Evolutionary conservation across 108 stramenopile genomes (phyloP).

Genomic region (Bacterosira constricta): DNA sequence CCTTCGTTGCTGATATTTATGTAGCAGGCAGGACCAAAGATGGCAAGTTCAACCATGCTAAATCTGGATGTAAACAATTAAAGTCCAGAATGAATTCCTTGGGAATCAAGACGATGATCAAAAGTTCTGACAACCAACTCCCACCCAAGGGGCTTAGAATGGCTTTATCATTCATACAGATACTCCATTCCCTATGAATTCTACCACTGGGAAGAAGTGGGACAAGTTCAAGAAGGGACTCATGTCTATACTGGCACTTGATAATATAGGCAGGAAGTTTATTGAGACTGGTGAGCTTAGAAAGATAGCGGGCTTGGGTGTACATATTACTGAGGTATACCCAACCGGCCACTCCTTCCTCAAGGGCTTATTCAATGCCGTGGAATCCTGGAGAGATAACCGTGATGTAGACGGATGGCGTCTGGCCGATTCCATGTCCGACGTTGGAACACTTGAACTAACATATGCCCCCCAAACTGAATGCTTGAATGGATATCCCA

Average conservation of each 20-base stretch:
- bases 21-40: too few species aligned
- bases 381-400: too few species aligned
- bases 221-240: too few species aligned
- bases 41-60: neutral
- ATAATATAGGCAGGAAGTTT: too few species aligned
- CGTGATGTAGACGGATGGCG: constrained; percentile 14
- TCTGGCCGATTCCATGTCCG: neutral
- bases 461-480: neutral
- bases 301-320: constrained; percentile 1
- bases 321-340: constrained; percentile 13
- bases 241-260: too few species aligned
- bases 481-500: too few species aligned
- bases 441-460: neutral
- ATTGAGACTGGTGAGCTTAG: constrained; percentile 4
- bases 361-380: constrained; percentile 14
- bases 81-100: neutral
- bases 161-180: too few species aligned
- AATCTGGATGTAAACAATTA: neutral
- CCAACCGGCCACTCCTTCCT: neutral
- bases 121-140: neutral
- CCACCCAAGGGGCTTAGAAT: constrained; percentile 2
- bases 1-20: constrained; percentile 1
- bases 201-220: too few species aligned
- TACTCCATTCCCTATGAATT: too few species aligned
- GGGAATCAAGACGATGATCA: neutral